Base-by-base conservation (phyloP, 805 yeast genomes). In the Metahyphopichia silvanorum region DNA sequence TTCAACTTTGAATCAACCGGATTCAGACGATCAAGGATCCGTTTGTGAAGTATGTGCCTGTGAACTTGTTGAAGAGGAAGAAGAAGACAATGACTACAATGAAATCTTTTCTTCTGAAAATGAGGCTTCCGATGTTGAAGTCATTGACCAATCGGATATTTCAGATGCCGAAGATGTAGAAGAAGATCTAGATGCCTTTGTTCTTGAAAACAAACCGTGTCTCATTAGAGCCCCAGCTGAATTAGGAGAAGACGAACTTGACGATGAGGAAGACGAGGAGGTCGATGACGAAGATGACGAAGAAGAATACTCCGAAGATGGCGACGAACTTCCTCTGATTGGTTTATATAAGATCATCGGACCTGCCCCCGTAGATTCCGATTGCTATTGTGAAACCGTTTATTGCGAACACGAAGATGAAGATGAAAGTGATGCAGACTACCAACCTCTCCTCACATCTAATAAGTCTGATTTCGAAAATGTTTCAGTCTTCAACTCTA, bases 351-450 rank as follows among this genome's bases (percentile, higher is more conserved):
- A n/a, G n/a, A n/a, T n/a, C n/a, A n/a, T n/a, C n/a, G n/a, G n/a
- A n/a, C n/a, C n/a, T n/a, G n/a, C n/a, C n/a, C n/a, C n/a, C n/a
- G n/a, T n/a, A n/a, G n/a, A n/a, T n/a, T n/a, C n/a, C n/a, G 24
- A n/a, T 21, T 16, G 22, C 13, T 25, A 13, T 16, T 22, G 18
- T 29, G 29, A 18, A 15, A 23, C 29, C 25, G 15, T 12, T 21
- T 14, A 16, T 27, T 10, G 11, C 4, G 31, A 24, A 13, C 16
- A 12, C n/a, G 23, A 31, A 6, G 35, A 31, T 7, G 41, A 31
- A 13, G 32, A 34, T 3, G 53, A 38, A 21, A 40, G 31, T 1
- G 32, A 22, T 27, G 36, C 27, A 21, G 16, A 23, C 16, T 17
- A 16, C n/a, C 34, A n/a, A n/a, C n/a, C n/a, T n/a, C n/a, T n/a